Percentiles rank a stretch among this genome's conserved stretches.
Conservation (phyloP, 768 basidiomycete genomes). For the Lentinus brumalis region DNA sequence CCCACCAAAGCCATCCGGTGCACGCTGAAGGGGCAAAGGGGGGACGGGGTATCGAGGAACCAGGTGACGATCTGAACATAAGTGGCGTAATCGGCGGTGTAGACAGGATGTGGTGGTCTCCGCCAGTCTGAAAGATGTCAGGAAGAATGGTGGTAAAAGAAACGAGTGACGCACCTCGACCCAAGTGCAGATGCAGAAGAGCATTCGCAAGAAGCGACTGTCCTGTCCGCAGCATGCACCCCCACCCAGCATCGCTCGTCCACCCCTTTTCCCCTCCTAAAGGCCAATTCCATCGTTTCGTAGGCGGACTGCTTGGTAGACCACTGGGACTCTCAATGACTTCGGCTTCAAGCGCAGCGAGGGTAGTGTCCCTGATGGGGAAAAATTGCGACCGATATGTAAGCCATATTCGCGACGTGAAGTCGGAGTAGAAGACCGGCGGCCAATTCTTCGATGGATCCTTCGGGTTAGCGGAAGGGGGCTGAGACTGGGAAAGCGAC, state of each 20-base stretch:
- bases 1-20: constrained; percentile 96
- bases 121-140: constrained; percentile 72
- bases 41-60: constrained; percentile 90
- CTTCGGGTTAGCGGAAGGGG: constrained; percentile 27
- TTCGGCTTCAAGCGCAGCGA: constrained; percentile 45
- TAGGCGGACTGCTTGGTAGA: constrained; percentile 40
- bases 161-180: constrained; percentile 53
- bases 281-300: constrained; percentile 65
- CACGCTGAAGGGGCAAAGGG: constrained; percentile 88
- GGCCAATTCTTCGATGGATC: constrained; percentile 66
- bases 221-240: constrained; percentile 89
- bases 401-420: constrained; percentile 85
- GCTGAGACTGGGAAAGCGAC: constrained; percentile 40
- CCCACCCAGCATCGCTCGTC: constrained; percentile 87
- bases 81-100: constrained; percentile 70
- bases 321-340: constrained; percentile 21
- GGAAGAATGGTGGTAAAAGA: background rate
- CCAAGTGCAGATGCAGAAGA: constrained; percentile 73
- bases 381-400: constrained; percentile 89
- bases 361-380: constrained; percentile 70
- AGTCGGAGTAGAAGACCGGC: constrained; percentile 83
- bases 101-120: constrained; percentile 61
- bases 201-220: constrained; percentile 84
- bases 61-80: constrained; percentile 93
- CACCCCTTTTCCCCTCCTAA: constrained; percentile 72